Evolutionary conservation across 176 grass and related monocot genomes (phyloP), one percentile per base, ranked within the genome.

Genomic region (Avena eriantha): DNA sequence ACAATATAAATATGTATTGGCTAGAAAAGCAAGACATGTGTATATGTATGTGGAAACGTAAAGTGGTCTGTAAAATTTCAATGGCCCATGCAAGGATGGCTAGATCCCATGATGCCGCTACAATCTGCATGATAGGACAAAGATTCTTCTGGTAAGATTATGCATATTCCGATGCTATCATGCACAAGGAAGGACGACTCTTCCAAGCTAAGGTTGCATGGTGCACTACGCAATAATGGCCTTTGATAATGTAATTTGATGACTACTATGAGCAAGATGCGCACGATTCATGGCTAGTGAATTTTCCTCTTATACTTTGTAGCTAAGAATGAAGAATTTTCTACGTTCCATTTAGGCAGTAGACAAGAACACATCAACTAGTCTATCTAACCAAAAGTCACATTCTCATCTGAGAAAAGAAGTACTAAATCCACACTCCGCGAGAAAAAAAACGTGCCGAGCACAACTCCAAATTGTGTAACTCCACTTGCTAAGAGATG

Each of bases 161-260:
- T 80, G 63, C 84, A 67, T 84, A 79, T 84, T 84, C 51, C 3
- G 3, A 9, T 21, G 68, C 21, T 84, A 84, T 87, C 85, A 80
- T 84, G 26, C 21, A 48, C 48, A 26, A 26, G 56, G 47, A 58
- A 63, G n/a, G 68, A 43, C 18, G 54, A n/a, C 66, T 80, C 34
- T 67, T 73, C 36, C 34, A 65, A 67, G 78, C 72, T 41, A 49
- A 85, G 82, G 46, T 85, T 81, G 7, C 73, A 76, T 18, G 57
- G 77, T 81, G 83, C 35, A 14, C 49, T 29, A 7, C 22, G 14
- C 19, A 56, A 60, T 46, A 49, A 50, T 70, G 70, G 51, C 41
- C 39, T 47, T 80, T 47, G 5, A 86, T 90, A 72, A 78, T 86
- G 79, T 23, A 78, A 70, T 43, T 71, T 63, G 53, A 82, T 71